A percentile compares a stretch with the other conserved stretches of the same genome.
Conservation (phyloP, 345 rosid species). For the Acer yangbiense region DNA sequence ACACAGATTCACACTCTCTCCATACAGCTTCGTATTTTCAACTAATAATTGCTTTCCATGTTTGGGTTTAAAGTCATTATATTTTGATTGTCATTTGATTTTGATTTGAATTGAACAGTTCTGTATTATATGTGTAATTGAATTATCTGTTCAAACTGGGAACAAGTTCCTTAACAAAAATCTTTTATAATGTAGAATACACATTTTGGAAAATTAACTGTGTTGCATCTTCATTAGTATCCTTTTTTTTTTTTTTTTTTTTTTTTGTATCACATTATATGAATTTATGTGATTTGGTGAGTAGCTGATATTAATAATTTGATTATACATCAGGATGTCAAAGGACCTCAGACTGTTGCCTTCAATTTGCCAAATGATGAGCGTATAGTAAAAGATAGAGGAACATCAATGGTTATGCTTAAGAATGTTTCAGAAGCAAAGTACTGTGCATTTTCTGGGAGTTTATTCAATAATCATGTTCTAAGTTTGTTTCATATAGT, state of each 20-base stretch:
- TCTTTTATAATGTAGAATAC: not conserved
- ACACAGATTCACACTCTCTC: not conserved
- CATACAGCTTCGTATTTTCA: not conserved
- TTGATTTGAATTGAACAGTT: conserved; percentile 5
- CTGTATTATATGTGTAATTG: not conserved
- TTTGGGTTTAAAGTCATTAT: not conserved
- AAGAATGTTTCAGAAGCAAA: conserved; percentile 89
- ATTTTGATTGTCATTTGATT: not conserved
- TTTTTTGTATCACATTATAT: not conserved
- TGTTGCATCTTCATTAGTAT: not conserved
- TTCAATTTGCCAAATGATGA: conserved; percentile 96
- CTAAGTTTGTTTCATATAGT: conserved; percentile 8
- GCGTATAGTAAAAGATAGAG: conserved; percentile 82
- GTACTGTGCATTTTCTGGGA: conserved; percentile 41
- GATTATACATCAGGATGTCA: conserved; percentile 69
- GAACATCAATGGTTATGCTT: conserved; percentile 97
- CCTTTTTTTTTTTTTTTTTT: not conserved
- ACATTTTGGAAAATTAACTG: not conserved
- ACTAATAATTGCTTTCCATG: not conserved
- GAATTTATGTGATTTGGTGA: not conserved
- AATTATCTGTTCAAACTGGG: not conserved
- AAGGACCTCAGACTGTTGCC: conserved; percentile 96
- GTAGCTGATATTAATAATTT: conserved; percentile 19
- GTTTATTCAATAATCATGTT: conserved; percentile 12
- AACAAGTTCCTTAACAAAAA: not conserved